Conservation (phyloP, 768 basidiomycete genomes). For the Sarcodon aspratus region DNA sequence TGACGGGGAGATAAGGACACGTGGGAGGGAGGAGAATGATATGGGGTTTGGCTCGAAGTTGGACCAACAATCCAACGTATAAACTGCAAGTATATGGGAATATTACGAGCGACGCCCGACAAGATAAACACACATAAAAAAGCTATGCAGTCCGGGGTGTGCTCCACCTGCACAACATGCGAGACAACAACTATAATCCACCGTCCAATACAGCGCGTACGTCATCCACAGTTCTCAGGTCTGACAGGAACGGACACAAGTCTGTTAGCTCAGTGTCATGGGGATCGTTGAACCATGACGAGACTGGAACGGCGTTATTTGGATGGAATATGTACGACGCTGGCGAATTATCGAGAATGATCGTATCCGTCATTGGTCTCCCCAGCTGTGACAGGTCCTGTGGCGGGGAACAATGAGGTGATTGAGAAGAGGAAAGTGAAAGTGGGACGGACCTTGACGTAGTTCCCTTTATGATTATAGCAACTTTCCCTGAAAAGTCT, state of each 20-base stretch:
- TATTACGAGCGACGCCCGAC: too few relatives aligned
- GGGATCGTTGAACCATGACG: constrained; percentile 99
- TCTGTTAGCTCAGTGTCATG: constrained; percentile 97
- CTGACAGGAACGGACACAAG: constrained; percentile 86
- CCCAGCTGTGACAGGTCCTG: constrained; percentile 97
- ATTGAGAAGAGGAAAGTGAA: not conserved
- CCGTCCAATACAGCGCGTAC: constrained; percentile 88
- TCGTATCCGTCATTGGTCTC: constrained; percentile 84
- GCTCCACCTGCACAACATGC: not conserved
- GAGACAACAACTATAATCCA: constrained; percentile 37
- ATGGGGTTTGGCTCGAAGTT: too few relatives aligned
- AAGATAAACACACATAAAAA: too few relatives aligned
- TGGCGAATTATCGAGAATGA: constrained; percentile 98
- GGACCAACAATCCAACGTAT: too few relatives aligned
- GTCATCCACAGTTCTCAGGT: constrained; percentile 77
- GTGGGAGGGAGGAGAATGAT: too few relatives aligned
- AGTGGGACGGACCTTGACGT: constrained; percentile 72
- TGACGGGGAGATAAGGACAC: too few relatives aligned
- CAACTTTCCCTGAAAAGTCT: constrained; percentile 96
- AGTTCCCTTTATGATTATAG: constrained; percentile 98
- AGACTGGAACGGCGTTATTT: constrained; percentile 97
- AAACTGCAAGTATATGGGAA: too few relatives aligned
- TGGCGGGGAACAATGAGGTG: not conserved
- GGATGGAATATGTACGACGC: constrained; percentile 99
- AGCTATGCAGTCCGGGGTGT: too few relatives aligned